Evolutionary conservation across 768 basidiomycete species (phyloP), one percentile per base, ranked within the genome.

Genomic region (Macrolepiota albuminosa): DNA sequence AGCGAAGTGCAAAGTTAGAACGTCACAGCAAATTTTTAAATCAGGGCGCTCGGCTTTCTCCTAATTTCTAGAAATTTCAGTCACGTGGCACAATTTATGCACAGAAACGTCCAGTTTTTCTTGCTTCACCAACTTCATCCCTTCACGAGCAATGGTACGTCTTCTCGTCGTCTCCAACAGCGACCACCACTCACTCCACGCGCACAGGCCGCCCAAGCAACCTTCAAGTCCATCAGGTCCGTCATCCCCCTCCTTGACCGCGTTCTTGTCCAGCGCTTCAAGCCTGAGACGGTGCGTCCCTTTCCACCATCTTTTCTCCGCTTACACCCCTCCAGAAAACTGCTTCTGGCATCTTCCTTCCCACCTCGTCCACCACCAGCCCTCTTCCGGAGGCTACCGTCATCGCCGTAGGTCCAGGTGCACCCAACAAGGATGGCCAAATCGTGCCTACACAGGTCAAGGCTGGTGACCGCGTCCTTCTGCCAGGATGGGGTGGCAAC

Each of bases 341-440:
- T n/a, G 90, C 97, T 3, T 76, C 89, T 26, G 97, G 97, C 39
- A 87, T 99, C 71, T 95, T 95, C 84, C 82, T 99, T 49, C 97
- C 97, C n/a, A 84, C 90, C 0, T 93, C 94, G 1, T 86, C 91
- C 6, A 94, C 92, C 31, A 83, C 73, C 64, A 85, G 73, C 66
- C 95, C 95, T 26, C 83, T 98, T n/a, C 95, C 96, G 2, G 96
- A 98, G 76, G 96, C 94, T 6, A 96, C 93, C 34, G 96, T 97
- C 69, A 89, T 98, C 71, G 92, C 97, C 31, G 89, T 92, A 51
- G 96, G 96, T 58, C 96, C 96, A 37, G 97, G 97, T 36, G 90
- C 90, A n/a, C 89, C 86, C 24, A 84, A 91, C 79, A 93, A 93
- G 78, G 84, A 92, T 2, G 96, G 96, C 37, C 71, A 79, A 11